Conservation (phyloP, 805 yeast genomes). For the Clavispora santaluciae region DNA sequence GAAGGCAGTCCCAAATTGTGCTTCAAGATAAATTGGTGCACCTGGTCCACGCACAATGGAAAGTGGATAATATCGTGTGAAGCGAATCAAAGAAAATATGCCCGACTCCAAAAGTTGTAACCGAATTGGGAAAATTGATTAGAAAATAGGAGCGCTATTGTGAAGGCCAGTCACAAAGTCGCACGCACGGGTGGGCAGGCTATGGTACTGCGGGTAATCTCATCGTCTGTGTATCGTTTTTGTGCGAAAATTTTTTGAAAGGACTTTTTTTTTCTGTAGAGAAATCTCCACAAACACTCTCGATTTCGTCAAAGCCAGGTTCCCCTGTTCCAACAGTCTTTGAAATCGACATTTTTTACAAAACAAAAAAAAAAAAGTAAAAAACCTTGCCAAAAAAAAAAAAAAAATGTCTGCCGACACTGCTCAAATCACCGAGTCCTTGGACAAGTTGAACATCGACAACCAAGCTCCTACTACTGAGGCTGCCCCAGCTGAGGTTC, state of each 20-base stretch:
- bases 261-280: slow-evolving; percentile 10
- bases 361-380: slow-evolving; percentile 11
- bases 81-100: too few species aligned
- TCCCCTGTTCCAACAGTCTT: slow-evolving; percentile 4
- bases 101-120: too few species aligned
- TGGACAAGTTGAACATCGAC: slow-evolving; percentile 45
- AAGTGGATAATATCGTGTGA: too few species aligned
- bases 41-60: too few species aligned
- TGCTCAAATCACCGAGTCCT: slow-evolving; percentile 42
- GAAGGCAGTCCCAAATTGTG: too few species aligned
- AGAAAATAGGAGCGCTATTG: not conserved
- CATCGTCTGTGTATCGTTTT: slow-evolving; percentile 1
- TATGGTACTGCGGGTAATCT: slow-evolving; percentile 2
- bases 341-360: slow-evolving; percentile 7
- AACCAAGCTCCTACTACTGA: slow-evolving; percentile 28
- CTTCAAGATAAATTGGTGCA: too few species aligned
- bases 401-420: slow-evolving; percentile 34
- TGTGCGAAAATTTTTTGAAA: slow-evolving; percentile 10
- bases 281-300: slow-evolving; percentile 13
- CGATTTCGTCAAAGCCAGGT: slow-evolving; percentile 1
- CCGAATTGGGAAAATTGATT: not conserved
- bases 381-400: slow-evolving; percentile 7
- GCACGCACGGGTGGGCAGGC: not conserved
- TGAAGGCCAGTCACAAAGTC: not conserved
- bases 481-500: slow-evolving; percentile 22